These are phyloP conservation scores for cucumber (Cucumis sativus) DNA, from an alignment of 306 rosid genomes.

Conservation along the genomic window DNA sequence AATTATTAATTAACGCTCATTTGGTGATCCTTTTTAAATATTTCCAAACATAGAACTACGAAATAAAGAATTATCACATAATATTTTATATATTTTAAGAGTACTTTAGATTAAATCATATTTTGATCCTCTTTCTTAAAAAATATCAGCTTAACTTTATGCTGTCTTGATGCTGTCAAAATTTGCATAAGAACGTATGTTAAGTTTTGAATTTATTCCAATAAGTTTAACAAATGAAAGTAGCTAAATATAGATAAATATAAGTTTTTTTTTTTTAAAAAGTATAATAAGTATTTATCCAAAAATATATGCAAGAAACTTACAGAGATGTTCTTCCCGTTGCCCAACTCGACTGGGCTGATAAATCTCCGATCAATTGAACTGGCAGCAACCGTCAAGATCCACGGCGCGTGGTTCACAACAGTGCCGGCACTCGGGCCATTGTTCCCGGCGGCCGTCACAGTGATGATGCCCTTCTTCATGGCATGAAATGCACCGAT, in stretches of 20 bases:
- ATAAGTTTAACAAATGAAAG: not conserved
- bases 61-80: too few species aligned
- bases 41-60: not conserved
- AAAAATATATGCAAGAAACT: slow-evolving; percentile 16
- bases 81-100: not conserved
- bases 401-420: slow-evolving; percentile 70
- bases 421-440: slow-evolving; percentile 51
- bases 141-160: too few species aligned
- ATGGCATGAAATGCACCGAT: slow-evolving; percentile 76
- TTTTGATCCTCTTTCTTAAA: not conserved
- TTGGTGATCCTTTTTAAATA: not conserved
- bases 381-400: slow-evolving; percentile 81
- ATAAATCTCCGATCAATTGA: slow-evolving; percentile 62
- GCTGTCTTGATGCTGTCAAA: not conserved
- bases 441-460: slow-evolving; percentile 68
- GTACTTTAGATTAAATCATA: not conserved
- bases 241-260: not conserved
- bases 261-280: not conserved
- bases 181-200: not conserved
- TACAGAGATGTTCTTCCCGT: slow-evolving; percentile 46
- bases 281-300: not conserved
- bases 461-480: slow-evolving; percentile 67
- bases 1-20: too few species aligned
- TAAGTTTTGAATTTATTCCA: not conserved
- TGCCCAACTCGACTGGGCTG: slow-evolving; percentile 51